Base-by-base conservation (phyloP, 495 filamentous ascomycete species). In the Neurospora sp. region DNA sequence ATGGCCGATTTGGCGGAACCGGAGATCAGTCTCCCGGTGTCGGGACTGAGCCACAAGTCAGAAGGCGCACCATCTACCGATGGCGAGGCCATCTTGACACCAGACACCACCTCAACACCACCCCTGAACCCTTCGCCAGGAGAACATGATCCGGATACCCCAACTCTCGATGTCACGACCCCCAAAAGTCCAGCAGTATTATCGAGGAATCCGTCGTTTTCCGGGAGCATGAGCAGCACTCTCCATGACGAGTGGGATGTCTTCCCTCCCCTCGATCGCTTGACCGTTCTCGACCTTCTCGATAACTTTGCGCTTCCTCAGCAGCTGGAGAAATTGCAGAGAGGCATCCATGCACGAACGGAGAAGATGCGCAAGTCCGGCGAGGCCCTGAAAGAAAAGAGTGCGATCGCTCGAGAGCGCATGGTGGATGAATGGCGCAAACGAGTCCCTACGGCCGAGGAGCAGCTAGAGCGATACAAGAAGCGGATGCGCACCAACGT, bases 241-340 rank as follows among this genome's bases (percentile, higher is more conserved):
- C 93, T 91, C 75, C 92, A 93, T 72, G 93, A 98, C 78, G 94
- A 96, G 80, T 95, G 93, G 92, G 93, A 95, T 75, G 88, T 90
- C 1, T 86, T 89, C 70, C 93, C 96, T 20, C 93, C 96, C 5
- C 84, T 97, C n/a, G 96, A 99, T 79, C 91, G 93, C 72, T 85
- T 98, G 73, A 95, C 92, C 31, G 88, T 98, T 54, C 94, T 98
- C 75, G 96, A 99, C 79, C 85, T 98, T 27, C 88, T 99, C 71
- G 96, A 98, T 82, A 97, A 97, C 78, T 90, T 99, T 76, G 92
- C 96, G 0, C 87, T 99, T 69, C 91, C 94, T 1, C 91, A 95
- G 76, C 91, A 93, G 72, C 85, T 99, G 31, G 96, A 99, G 82
- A 93, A 92, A 83, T 86, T 97, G 76, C 94, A 97, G 76, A 91